Conservation (phyloP, 805 yeast genomes). For the Clavispora phyllophila region DNA sequence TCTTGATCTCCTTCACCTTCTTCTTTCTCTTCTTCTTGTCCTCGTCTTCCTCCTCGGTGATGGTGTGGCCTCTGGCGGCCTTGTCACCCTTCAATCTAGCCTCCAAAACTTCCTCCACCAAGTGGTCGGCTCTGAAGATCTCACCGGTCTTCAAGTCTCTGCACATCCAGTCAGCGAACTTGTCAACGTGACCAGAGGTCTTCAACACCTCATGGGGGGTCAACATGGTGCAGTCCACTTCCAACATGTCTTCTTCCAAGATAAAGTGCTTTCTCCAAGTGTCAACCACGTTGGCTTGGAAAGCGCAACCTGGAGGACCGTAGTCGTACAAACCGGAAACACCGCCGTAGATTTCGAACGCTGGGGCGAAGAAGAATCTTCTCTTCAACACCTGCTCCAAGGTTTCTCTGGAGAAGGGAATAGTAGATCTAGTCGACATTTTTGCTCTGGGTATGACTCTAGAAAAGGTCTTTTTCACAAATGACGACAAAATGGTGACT, state of each 20-base stretch:
- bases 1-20: conserved; percentile 91
- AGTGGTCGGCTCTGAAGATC: conserved; percentile 96
- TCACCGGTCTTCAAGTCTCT: conserved; percentile 93
- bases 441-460: conserved; percentile 9
- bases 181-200: conserved; percentile 99
- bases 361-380: conserved; percentile 95
- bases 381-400: conserved; percentile 89
- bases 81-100: conserved; percentile 94
- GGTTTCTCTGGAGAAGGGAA: conserved; percentile 73
- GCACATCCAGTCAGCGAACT: conserved; percentile 99
- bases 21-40: conserved; percentile 67
- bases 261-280: conserved; percentile 97
- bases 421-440: conserved; percentile 27
- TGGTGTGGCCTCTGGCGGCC: conserved; percentile 83
- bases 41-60: conserved; percentile 49
- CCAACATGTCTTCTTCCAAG: conserved; percentile 97
- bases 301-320: conserved; percentile 99
- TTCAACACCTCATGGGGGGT: conserved; percentile 97
- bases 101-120: conserved; percentile 96
- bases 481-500: conserved; percentile 2
- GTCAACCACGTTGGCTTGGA: conserved; percentile 93
- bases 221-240: conserved; percentile 96
- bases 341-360: conserved; percentile 97
- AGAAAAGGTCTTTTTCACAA: conserved; percentile 2
- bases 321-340: conserved; percentile 96